Conservation (phyloP, 495 filamentous ascomycete species). For the Parathielavia appendiculata region DNA sequence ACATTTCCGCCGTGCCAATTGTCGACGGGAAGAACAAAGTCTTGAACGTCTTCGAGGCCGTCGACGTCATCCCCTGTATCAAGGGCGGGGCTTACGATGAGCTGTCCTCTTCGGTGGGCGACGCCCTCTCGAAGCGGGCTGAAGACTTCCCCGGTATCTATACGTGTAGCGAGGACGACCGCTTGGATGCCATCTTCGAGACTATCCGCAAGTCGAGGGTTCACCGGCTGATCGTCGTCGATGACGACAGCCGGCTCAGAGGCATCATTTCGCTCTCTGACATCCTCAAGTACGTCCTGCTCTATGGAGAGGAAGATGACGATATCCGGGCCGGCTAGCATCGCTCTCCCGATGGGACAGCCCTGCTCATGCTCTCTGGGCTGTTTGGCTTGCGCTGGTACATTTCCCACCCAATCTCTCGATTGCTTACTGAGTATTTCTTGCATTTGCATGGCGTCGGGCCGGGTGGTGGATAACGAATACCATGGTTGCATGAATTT, state of each 20-base stretch:
- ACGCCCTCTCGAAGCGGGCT: constrained; percentile 79
- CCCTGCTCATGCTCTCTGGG: background rate
- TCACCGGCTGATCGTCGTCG: constrained; percentile 86
- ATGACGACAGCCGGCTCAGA: constrained; percentile 76
- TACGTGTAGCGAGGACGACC: constrained; percentile 87
- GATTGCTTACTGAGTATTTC: constrained; percentile 8
- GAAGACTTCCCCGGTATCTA: constrained; percentile 96
- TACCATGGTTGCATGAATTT: constrained; percentile 32
- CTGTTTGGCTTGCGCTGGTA: constrained; percentile 8
- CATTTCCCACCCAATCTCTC: background rate
- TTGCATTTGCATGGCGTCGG: constrained; percentile 34
- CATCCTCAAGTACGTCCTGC: constrained; percentile 89
- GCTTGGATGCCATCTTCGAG: constrained; percentile 91
- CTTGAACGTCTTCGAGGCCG: constrained; percentile 95
- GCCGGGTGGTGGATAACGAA: constrained; percentile 27
- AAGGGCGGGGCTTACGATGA: constrained; percentile 92
- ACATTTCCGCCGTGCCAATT: constrained; percentile 93
- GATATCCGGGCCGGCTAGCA: constrained; percentile 28
- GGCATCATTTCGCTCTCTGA: constrained; percentile 93
- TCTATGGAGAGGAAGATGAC: constrained; percentile 72
- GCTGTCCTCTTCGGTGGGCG: constrained; percentile 77
- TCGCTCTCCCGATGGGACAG: background rate
- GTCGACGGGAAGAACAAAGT: constrained; percentile 75
- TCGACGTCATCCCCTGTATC: constrained; percentile 94
- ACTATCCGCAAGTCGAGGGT: constrained; percentile 93